Conservation (phyloP, 495 filamentous ascomycete species). For the Neurospora hispaniola region DNA sequence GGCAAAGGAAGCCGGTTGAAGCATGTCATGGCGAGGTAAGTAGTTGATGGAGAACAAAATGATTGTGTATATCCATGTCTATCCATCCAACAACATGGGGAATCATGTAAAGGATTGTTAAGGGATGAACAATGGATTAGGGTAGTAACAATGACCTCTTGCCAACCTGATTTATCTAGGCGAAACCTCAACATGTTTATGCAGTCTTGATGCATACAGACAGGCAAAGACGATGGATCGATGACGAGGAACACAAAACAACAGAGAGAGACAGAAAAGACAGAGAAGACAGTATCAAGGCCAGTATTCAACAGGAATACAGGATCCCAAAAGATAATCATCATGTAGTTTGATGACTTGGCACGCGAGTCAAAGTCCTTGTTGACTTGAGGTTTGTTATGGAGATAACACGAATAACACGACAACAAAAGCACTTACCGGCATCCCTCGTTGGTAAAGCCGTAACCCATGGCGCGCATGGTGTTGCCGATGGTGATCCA, state of each 20-base stretch:
- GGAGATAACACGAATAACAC: background rate
- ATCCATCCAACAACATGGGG: background rate
- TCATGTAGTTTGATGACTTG: background rate
- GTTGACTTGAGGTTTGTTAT: background rate
- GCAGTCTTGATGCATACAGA: background rate
- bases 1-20: background rate
- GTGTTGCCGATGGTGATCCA: constrained; percentile 42
- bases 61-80: background rate
- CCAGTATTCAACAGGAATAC: background rate
- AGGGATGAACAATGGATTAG: background rate
- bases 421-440: constrained; percentile 29
- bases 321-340: background rate
- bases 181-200: background rate
- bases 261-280: background rate
- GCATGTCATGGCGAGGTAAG: background rate
- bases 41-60: background rate
- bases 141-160: background rate
- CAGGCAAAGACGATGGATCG: background rate
- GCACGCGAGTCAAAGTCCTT: background rate
- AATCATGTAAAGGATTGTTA: background rate
- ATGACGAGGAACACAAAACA: background rate
- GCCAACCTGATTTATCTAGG: background rate
- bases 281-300: background rate
- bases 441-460: constrained; percentile 45
- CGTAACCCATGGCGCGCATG: constrained; percentile 39